Conservation (phyloP, 495 filamentous ascomycete genomes). For the Podospora pseudoanserina region DNA sequence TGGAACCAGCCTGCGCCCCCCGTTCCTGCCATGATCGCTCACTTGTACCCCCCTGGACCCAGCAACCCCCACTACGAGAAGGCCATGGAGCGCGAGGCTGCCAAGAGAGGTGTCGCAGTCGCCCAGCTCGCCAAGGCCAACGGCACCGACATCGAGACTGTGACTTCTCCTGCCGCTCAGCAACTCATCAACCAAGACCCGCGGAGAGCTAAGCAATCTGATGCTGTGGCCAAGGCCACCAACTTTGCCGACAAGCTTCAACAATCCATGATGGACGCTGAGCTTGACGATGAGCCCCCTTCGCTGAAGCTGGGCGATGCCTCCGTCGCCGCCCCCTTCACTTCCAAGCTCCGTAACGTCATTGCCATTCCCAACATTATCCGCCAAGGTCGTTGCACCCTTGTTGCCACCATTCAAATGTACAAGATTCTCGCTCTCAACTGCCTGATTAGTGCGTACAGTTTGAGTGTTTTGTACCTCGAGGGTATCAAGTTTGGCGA, state of each 20-base stretch:
- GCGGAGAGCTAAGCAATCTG: constrained; percentile 56
- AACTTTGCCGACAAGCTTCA: constrained; percentile 85
- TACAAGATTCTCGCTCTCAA: constrained; percentile 99
- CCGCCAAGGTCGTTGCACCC: constrained; percentile 90
- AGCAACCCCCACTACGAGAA: constrained; percentile 94
- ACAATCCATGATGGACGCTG: constrained; percentile 81
- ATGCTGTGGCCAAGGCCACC: constrained; percentile 66
- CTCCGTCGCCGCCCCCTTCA: constrained; percentile 95
- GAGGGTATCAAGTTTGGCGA: constrained; percentile 99
- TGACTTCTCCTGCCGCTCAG: constrained; percentile 68
- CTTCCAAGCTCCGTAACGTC: constrained; percentile 94
- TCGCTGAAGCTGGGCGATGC: constrained; percentile 97
- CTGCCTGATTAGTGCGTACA: constrained; percentile 98
- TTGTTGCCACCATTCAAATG: constrained; percentile 99
- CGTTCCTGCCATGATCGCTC: constrained; percentile 84
- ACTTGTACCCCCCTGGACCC: constrained; percentile 89
- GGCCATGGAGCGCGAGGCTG: constrained; percentile 77
- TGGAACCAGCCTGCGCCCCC: constrained; percentile 92
- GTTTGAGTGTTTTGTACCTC: constrained; percentile 89
- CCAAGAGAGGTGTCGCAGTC: constrained; percentile 60
- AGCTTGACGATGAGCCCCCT: constrained; percentile 84
- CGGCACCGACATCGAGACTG: constrained; percentile 54
- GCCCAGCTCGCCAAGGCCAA: constrained; percentile 43
- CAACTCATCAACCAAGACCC: constrained; percentile 58
- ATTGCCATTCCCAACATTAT: constrained; percentile 98